Conservation (phyloP, 176 grass and related monocot genomes). For the Ampelocalamus luodianensis region DNA sequence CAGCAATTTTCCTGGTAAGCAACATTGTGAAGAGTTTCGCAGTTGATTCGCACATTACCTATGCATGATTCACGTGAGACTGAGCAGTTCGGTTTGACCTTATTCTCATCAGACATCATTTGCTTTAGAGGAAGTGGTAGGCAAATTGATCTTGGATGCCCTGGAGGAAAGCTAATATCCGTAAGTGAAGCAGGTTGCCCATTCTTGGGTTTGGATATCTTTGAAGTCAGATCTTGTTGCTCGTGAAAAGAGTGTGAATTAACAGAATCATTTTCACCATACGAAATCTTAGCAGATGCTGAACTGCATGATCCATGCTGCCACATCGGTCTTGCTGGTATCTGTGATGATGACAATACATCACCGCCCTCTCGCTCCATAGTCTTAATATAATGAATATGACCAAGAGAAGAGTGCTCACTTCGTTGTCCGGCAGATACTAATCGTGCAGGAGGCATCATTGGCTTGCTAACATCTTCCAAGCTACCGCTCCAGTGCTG, state of each 20-base stretch:
- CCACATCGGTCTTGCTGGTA: constrained; percentile 44
- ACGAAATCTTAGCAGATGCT: constrained; percentile 61
- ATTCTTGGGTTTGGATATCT: constrained; percentile 53
- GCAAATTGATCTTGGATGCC: constrained; percentile 69
- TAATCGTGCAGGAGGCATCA: constrained; percentile 63
- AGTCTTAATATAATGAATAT: constrained; percentile 47
- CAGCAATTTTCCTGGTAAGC: constrained; percentile 74
- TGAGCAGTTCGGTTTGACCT: constrained; percentile 36
- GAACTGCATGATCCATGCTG: constrained; percentile 70
- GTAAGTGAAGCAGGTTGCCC: constrained; percentile 56
- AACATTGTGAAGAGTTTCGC: constrained; percentile 55
- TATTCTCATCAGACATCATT: constrained; percentile 74
- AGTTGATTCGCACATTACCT: constrained; percentile 47
- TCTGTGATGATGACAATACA: constrained; percentile 43
- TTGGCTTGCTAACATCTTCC: constrained; percentile 87
- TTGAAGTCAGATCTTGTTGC: constrained; percentile 47
- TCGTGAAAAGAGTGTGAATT: constrained; percentile 47
- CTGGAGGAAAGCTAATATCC: constrained; percentile 72
- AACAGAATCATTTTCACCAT: constrained; percentile 50
- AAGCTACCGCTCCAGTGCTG: constrained; percentile 89
- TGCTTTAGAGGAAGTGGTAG: constrained; percentile 86
- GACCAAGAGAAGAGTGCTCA: constrained; percentile 51
- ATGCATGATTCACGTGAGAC: constrained; percentile 33
- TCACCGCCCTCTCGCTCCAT: constrained; percentile 44
- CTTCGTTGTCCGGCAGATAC: constrained; percentile 56